Evolutionary conservation across 768 basidiomycete genomes (phyloP), one percentile per base, ranked within the genome.

Genomic region (Phaeolepiota aurea): DNA sequence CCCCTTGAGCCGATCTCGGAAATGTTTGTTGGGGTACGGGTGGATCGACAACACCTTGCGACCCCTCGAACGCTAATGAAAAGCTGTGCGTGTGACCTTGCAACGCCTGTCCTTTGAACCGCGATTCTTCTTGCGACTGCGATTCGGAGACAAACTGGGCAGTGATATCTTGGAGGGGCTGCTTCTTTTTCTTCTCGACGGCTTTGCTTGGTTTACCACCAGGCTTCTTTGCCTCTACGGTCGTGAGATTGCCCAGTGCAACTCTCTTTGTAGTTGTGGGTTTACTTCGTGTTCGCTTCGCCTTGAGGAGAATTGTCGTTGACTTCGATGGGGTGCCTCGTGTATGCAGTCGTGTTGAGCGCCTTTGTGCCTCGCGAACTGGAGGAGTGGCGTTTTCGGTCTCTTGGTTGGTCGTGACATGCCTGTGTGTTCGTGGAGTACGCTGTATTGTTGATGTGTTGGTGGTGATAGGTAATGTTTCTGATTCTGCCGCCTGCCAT

Each of bases 81-180:
- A 7, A 28, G 7, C 7, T 28, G 25, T n/a, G 25, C n/a, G 25
- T n/a, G 25, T 28, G 7, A 28, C 25, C 25, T 28, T 7, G 25
- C 25, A 28, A 28, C 7, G 25, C 25, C 25, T 28, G 25, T 28
- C 25, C 25, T n/a, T 28, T 28, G 25, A 28, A 28, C n/a, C 25
- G 7, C 7, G 25, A 28, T n/a, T 28, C 25, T 28, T 28, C 25
- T 28, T 28, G 25, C 25, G 25, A 28, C n/a, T 28, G 25, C 7
- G 25, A 28, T 28, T 28, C 25, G 7, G 25, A 28, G 25, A 28
- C 25, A n/a, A 56, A 58, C 25, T 59, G 55, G 14, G 54, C 40
- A 1, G 62, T 64, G 35, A 64, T 62, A 47, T 64, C 62, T 44
- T 64, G 60, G 35, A 64, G 44, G 14, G 62, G 60, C 18, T 51